Evolutionary conservation across 1,284 basidiomycete genomes (phyloP), one percentile per base, ranked within the genome.

Genomic region (Irpex lacteus): DNA sequence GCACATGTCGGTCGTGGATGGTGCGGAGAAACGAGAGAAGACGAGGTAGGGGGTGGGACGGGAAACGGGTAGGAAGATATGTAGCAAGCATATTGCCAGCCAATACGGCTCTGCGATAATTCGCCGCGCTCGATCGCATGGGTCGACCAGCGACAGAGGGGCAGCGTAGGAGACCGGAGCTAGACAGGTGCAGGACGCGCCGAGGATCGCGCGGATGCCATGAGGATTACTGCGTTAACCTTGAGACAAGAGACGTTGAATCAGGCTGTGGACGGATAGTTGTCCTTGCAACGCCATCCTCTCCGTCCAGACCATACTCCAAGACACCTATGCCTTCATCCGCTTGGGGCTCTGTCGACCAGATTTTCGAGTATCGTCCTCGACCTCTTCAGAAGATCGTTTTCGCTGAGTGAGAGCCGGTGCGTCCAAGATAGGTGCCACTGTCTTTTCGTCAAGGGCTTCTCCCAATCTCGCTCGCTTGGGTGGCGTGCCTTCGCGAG

Each of bases 311-410:
- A 13, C 37, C 37, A 44, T 4, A 44, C 15, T 11, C 40, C 40
- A 6, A 9, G 9, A 18, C 19, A 32, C 54, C 37, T 60, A 58
- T 34, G 65, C 62, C 56, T 63, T 66, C 53, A 66, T 60, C 18
- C 65, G 62, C 53, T 69, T 69, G 11, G 64, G 66, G 36, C 50
- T 61, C 52, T 63, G 66, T 15, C 7, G 21, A 13, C 37, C n/a
- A 57, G 54, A 15, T 36, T 32, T 32, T 32, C 34, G 34, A 50
- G 53, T 65, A 9, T 69, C 69, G 47, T 70, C 71, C n/a, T 71
- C 71, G n/a, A 74, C 62, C 62, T 76, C 75, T 54, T 74, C 74
- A 32, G 75, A 76, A 0, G 71, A 70, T 15, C 75, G 68, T 63
- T 78, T 77, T 56, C 70, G 68, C 19, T 69, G 54, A 26, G 70